A percentile compares a stretch with the other conserved stretches of the same genome.
These are phyloP conservation scores for Eutrema salsugineum DNA, from an alignment of 441 rosid genomes.

Conservation along the genomic window DNA sequence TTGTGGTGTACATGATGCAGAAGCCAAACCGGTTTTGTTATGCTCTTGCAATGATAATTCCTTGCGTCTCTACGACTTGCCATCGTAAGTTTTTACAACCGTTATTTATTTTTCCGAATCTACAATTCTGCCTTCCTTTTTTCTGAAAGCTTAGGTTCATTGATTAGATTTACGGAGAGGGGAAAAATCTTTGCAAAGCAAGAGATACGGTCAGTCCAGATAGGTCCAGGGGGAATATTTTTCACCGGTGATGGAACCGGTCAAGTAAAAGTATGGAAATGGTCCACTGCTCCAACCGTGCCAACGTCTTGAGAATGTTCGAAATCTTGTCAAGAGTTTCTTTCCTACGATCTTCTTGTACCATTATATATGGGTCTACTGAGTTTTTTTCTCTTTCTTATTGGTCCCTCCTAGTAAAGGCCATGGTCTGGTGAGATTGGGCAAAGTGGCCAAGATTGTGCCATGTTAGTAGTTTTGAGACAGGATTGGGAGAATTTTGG, in stretches of 20 bases:
- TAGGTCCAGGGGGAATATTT: slow-evolving; percentile 80
- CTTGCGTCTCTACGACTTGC: slow-evolving; percentile 76
- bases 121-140: not conserved
- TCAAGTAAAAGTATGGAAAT: slow-evolving; percentile 91
- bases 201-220: slow-evolving; percentile 78
- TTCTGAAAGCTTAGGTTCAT: not conserved
- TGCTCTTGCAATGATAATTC: slow-evolving; percentile 84
- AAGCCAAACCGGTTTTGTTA: slow-evolving; percentile 84
- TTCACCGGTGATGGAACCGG: slow-evolving; percentile 97
- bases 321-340: not conserved
- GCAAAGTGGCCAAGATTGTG: not conserved
- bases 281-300: slow-evolving; percentile 46
- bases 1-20: slow-evolving; percentile 85
- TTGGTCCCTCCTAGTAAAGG: slow-evolving; percentile 1
- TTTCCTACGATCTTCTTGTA: slow-evolving; percentile 20
- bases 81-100: slow-evolving; percentile 72
- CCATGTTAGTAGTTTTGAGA: slow-evolving; percentile 13
- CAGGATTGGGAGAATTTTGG: slow-evolving; percentile 11
- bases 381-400: not conserved
- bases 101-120: not conserved
- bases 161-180: slow-evolving; percentile 74
- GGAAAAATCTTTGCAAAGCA: slow-evolving; percentile 86
- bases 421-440: not conserved
- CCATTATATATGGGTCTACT: slow-evolving; percentile 6
- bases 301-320: slow-evolving; percentile 17